phyloP scores from a whole-genome alignment of 176 grass and related monocot species.

The Areca catechu region DNA sequence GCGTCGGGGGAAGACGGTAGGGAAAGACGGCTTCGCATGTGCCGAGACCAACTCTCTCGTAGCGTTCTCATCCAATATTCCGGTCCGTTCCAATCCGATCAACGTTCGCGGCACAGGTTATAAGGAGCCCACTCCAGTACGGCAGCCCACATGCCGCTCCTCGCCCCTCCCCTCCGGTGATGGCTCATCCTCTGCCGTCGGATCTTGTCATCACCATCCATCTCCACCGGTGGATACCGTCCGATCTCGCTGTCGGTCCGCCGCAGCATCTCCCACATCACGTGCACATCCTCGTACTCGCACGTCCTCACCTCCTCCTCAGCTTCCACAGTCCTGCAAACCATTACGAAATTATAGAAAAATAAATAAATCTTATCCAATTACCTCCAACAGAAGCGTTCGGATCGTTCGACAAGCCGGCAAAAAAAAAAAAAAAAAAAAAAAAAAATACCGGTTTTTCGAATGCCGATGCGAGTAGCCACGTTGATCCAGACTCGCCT shows the following conservation, averaged over 20 bases:
- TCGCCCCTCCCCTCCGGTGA: background rate
- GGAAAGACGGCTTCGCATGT: no score
- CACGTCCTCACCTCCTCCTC: constrained; percentile 49
- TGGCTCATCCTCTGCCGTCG: no score
- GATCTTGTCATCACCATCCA: no score
- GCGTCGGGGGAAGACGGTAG: no score
- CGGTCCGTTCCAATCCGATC: no score
- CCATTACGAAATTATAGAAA: background rate
- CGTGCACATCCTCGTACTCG: constrained; percentile 69
- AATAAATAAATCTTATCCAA: constrained; percentile 3
- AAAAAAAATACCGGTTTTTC: constrained; percentile 33
- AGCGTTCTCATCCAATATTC: no score
- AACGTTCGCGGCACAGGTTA: background rate
- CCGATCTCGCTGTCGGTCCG: background rate
- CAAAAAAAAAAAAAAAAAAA: no score
- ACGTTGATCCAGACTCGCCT: constrained; percentile 55
- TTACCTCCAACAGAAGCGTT: no score
- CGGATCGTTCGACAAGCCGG: background rate
- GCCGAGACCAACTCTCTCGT: no score
- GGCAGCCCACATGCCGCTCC: background rate
- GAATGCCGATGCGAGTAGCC: constrained; percentile 36
- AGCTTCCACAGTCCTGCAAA: constrained; percentile 46
- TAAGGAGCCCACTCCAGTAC: background rate
- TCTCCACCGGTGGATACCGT: background rate
- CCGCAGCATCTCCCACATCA: constrained; percentile 75